Evolutionary conservation across 352 stramenopile species (phyloP).

Genomic region (Phytophthora litchii): DNA sequence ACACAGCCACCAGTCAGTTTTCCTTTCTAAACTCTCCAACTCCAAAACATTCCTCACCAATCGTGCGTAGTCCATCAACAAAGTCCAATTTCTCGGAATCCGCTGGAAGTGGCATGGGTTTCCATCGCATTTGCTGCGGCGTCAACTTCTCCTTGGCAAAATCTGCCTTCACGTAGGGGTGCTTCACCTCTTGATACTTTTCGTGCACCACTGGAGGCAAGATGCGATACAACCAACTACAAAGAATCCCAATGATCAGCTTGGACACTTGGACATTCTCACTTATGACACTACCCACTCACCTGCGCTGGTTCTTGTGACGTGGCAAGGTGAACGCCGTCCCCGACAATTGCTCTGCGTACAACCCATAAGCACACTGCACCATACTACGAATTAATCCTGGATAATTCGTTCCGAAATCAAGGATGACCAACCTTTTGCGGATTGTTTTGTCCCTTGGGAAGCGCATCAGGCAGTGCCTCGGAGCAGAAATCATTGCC

Average conservation of each 20-base stretch:
- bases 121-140: slow-evolving; percentile 94
- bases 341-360: slow-evolving; percentile 95
- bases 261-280: not conserved
- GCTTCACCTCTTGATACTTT: slow-evolving; percentile 55
- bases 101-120: slow-evolving; percentile 77
- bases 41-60: slow-evolving; percentile 41
- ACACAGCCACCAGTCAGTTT: not conserved
- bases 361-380: slow-evolving; percentile 91
- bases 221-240: slow-evolving; percentile 94
- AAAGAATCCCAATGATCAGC: slow-evolving; percentile 1
- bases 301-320: slow-evolving; percentile 81
- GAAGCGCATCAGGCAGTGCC: slow-evolving; percentile 87
- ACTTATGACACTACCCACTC: slow-evolving; percentile 59
- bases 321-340: slow-evolving; percentile 96
- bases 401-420: not conserved
- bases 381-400: not conserved
- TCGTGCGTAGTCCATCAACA: slow-evolving; percentile 86
- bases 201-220: slow-evolving; percentile 86
- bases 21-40: not conserved
- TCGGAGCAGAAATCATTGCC: slow-evolving; percentile 95
- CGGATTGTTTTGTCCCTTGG: slow-evolving; percentile 94
- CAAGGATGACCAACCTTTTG: slow-evolving; percentile 55
- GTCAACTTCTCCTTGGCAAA: slow-evolving; percentile 74
- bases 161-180: slow-evolving; percentile 70
- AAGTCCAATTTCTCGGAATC: slow-evolving; percentile 80